Evolutionary conservation across 352 stramenopile genomes (phyloP).

Genomic region (Thalassiosira hispida): DNA sequence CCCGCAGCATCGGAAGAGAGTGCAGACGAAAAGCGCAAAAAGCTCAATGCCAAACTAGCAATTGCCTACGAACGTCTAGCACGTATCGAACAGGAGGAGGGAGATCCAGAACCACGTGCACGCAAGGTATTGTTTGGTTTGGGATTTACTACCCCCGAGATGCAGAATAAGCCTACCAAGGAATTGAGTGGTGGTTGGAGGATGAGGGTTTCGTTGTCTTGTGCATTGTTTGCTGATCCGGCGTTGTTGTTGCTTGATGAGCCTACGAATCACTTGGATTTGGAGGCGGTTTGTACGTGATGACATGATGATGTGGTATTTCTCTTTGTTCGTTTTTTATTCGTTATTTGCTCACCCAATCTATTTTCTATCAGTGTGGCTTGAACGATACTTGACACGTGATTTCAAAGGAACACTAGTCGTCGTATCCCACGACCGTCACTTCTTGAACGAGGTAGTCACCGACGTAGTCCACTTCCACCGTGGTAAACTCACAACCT

Average conservation of each 20-base stretch:
- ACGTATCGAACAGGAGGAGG: constrained; percentile 80
- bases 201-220: constrained; percentile 88
- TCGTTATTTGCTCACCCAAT: background rate
- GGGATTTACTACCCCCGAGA: constrained; percentile 89
- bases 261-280: constrained; percentile 90
- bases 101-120: constrained; percentile 89
- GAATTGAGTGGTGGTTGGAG: constrained; percentile 91
- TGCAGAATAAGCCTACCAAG: constrained; percentile 90
- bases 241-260: constrained; percentile 90
- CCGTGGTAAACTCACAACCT: constrained; percentile 51
- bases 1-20: constrained; percentile 17
- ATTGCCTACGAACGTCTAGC: constrained; percentile 66
- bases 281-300: constrained; percentile 62
- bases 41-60: constrained; percentile 56
- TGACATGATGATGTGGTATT: background rate
- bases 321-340: background rate
- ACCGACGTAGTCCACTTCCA: constrained; percentile 90
- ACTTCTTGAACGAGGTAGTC: constrained; percentile 92
- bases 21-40: constrained; percentile 51
- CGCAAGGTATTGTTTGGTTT: constrained; percentile 90
- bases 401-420: constrained; percentile 92
- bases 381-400: constrained; percentile 92
- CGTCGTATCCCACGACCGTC: constrained; percentile 91
- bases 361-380: constrained; percentile 87
- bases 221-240: constrained; percentile 91